Evolutionary conservation across 257 asterid genomes (phyloP).

Genomic region (Verbascum thapsus): DNA sequence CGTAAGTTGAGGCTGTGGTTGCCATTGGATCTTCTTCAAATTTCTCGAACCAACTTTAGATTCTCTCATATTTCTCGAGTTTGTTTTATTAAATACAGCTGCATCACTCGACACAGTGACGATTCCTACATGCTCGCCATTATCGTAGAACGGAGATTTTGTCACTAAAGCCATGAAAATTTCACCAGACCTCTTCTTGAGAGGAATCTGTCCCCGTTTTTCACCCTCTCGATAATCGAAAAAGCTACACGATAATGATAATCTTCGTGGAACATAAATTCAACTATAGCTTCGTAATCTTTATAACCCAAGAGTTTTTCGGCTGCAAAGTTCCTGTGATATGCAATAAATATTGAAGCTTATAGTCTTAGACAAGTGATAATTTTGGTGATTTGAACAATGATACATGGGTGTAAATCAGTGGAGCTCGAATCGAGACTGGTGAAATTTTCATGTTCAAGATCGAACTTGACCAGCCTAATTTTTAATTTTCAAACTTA

Average conservation of each 20-base stretch:
- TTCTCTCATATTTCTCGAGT: no score
- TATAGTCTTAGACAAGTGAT: no score
- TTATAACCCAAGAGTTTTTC: constrained; percentile 76
- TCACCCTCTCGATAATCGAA: constrained; percentile 42
- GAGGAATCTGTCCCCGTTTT: constrained; percentile 61
- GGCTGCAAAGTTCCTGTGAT: constrained; percentile 71
- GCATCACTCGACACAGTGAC: constrained; percentile 79
- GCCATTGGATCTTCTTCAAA: constrained; percentile 42
- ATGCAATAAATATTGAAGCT: no score
- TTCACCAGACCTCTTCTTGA: constrained; percentile 57
- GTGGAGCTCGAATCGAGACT: no score
- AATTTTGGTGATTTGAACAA: no score
- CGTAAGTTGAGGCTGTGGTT: constrained; percentile 37
- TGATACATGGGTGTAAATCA: no score
- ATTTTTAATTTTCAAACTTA: no score
- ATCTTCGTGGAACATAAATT: constrained; percentile 52
- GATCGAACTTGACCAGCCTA: no score
- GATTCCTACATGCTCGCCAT: constrained; percentile 58
- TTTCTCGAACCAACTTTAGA: constrained; percentile 38
- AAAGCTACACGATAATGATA: constrained; percentile 38
- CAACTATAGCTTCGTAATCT: constrained; percentile 50
- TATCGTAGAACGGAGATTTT: constrained; percentile 65
- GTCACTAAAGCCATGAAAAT: constrained; percentile 66
- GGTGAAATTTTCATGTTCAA: no score
- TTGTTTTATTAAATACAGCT: constrained; percentile 45